Conservation (phyloP, 805 yeast genomes). For the Metschnikowia cubensis region DNA sequence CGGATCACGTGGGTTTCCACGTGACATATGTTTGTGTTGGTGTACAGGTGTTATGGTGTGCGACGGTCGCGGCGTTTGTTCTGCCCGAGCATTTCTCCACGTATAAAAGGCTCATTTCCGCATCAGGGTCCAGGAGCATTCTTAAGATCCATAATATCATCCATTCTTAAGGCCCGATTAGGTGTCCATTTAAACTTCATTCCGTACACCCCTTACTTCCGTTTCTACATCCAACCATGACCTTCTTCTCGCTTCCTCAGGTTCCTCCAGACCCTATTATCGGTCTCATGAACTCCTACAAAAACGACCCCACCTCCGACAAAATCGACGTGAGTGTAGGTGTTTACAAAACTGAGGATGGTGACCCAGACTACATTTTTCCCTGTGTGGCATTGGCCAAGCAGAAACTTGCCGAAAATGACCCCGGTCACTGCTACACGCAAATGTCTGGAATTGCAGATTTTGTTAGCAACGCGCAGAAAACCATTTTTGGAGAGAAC, state of each 20-base stretch:
- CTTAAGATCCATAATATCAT: neutral
- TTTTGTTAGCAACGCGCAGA: constrained; percentile 31
- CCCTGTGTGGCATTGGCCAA: constrained; percentile 39
- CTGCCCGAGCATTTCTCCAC: neutral
- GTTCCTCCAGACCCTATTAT: constrained; percentile 18
- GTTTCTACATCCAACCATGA: neutral
- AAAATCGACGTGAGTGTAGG: constrained; percentile 44
- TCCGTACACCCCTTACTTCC: too few relatives aligned
- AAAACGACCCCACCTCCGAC: constrained; percentile 25
- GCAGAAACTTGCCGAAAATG: constrained; percentile 24
- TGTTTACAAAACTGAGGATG: constrained; percentile 41
- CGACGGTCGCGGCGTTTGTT: neutral
- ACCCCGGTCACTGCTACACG: constrained; percentile 45
- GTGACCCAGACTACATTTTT: constrained; percentile 30
- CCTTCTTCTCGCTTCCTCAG: constrained; percentile 10
- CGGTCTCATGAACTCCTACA: constrained; percentile 14
- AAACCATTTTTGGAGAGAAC: constrained; percentile 33
- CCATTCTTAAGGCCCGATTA: neutral
- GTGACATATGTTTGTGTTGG: neutral
- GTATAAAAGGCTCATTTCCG: neutral
- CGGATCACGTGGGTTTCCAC: too few relatives aligned
- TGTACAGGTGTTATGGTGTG: neutral
- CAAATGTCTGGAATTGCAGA: constrained; percentile 40
- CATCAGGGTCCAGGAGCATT: neutral
- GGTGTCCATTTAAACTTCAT: too few relatives aligned